Evolutionary conservation across 495 filamentous ascomycete genomes (phyloP).

Genomic region (Talaromyces proteolyticus): DNA sequence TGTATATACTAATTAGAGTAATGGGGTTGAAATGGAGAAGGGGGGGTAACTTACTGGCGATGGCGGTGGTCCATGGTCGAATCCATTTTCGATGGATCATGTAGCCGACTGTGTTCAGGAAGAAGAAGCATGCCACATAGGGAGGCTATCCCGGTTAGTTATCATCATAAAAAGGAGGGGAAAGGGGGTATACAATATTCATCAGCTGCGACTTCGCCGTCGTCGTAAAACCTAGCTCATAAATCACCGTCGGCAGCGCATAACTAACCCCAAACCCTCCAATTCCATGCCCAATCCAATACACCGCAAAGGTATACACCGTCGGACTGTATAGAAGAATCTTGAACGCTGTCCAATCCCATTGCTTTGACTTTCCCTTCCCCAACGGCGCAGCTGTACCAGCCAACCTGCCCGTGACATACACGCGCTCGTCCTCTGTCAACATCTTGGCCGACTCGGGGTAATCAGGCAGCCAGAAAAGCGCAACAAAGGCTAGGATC

Average conservation of each 20-base stretch:
- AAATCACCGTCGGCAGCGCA: conserved; percentile 37
- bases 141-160: conserved; percentile 26
- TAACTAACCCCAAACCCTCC: conserved; percentile 36
- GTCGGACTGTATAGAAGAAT: conserved; percentile 24
- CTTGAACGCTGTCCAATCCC: conserved; percentile 20
- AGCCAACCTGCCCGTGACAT: conserved; percentile 18
- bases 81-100: conserved; percentile 29
- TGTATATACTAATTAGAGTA: conserved; percentile 4
- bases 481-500: conserved; percentile 22
- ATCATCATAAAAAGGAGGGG: neutral
- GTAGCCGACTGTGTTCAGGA: conserved; percentile 28
- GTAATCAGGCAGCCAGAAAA: conserved; percentile 36
- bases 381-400: conserved; percentile 12
- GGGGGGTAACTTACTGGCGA: conserved; percentile 21
- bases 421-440: conserved; percentile 26
- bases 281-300: conserved; percentile 37
- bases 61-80: conserved; percentile 32
- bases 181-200: conserved; percentile 29
- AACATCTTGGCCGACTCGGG: conserved; percentile 33
- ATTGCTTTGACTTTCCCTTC: conserved; percentile 16
- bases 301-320: conserved; percentile 27
- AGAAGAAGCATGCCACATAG: conserved; percentile 30
- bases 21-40: neutral
- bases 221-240: conserved; percentile 33
- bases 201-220: conserved; percentile 34